A percentile compares a stretch with the other conserved stretches of the same genome.
phyloP scores from a whole-genome alignment of 164 flowering plant genomes.

The Malania oleifera region DNA sequence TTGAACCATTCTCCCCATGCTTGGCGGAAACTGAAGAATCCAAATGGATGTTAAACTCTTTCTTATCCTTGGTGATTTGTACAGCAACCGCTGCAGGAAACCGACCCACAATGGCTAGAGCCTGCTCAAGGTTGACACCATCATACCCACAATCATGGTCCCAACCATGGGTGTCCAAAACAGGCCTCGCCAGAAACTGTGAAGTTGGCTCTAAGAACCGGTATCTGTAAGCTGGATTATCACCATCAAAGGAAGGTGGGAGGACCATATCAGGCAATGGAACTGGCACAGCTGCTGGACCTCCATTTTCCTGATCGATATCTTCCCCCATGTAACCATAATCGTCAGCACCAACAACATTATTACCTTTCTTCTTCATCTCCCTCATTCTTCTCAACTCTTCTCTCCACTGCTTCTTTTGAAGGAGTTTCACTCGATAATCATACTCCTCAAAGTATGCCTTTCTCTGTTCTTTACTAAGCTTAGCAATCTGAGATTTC shows the following conservation, averaged over 20 bases:
- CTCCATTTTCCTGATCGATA: constrained; percentile 49
- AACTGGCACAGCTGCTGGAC: constrained; percentile 83
- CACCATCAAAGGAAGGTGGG: constrained; percentile 87
- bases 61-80: constrained; percentile 89
- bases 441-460: constrained; percentile 95
- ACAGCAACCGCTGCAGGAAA: constrained; percentile 62
- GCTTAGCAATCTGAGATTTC: constrained; percentile 72
- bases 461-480: constrained; percentile 79
- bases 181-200: constrained; percentile 84
- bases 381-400: constrained; percentile 76
- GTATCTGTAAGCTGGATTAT: constrained; percentile 77
- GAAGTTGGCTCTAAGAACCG: constrained; percentile 86
- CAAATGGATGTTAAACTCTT: constrained; percentile 83
- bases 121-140: constrained; percentile 82
- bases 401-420: constrained; percentile 89
- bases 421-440: constrained; percentile 88
- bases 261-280: constrained; percentile 82
- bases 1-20: constrained; percentile 72
- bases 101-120: constrained; percentile 46
- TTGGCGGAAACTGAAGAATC: constrained; percentile 82
- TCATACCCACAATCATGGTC: constrained; percentile 97
- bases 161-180: constrained; percentile 90
- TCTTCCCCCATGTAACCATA: constrained; percentile 46
- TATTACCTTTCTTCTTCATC: constrained; percentile 62
- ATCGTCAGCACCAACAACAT: constrained; percentile 25